These are phyloP conservation scores for Cordia subcordata DNA, from an alignment of 257 asterid species.

Conservation along the genomic window DNA sequence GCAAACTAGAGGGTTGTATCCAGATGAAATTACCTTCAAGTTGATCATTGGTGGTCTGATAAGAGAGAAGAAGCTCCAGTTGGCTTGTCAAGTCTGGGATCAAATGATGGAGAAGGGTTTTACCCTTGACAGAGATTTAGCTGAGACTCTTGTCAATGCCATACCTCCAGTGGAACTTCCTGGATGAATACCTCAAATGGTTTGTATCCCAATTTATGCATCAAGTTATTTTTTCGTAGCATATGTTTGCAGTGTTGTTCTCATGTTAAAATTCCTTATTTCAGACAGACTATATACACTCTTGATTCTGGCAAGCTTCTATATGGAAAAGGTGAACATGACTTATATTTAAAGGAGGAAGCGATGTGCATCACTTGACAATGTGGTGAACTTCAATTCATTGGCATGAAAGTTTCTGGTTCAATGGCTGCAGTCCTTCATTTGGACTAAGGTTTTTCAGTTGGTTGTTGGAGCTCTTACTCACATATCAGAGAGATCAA, in stretches of 20 bases:
- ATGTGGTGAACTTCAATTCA: too few species aligned
- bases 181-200: slow-evolving; percentile 22
- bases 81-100: slow-evolving; percentile 89
- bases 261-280: neutral
- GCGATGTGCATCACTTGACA: too few species aligned
- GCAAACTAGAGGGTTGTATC: slow-evolving; percentile 56
- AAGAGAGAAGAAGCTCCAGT: slow-evolving; percentile 52
- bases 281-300: neutral
- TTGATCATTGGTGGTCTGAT: slow-evolving; percentile 71
- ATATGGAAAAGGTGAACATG: neutral
- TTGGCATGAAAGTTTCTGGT: too few species aligned
- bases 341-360: too few species aligned
- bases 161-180: slow-evolving; percentile 40
- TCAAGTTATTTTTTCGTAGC: neutral
- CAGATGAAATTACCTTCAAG: slow-evolving; percentile 78
- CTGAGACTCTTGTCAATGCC: slow-evolving; percentile 58
- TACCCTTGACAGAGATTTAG: slow-evolving; percentile 75
- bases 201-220: slow-evolving; percentile 9
- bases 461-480: too few species aligned
- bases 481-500: too few species aligned
- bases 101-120: slow-evolving; percentile 94
- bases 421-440: too few species aligned
- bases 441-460: too few species aligned
- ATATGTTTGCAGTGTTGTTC: neutral
- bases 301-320: neutral